These are phyloP conservation scores for Brassica nigra DNA, from an alignment of 345 rosid genomes.

Conservation along the genomic window DNA sequence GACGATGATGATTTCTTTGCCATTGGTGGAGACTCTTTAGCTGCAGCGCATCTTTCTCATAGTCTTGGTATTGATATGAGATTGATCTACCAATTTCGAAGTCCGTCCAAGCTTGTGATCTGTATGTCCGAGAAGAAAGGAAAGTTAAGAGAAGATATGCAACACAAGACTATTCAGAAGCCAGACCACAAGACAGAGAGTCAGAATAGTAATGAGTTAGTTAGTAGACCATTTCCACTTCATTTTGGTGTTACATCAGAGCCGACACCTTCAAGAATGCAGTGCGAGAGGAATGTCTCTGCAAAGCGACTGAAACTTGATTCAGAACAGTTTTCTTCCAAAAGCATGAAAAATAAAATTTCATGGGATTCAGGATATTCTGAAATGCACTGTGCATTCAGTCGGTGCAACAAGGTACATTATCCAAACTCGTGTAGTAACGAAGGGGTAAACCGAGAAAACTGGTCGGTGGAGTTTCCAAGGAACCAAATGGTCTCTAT, in stretches of 20 bases:
- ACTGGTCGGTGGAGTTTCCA: conserved; percentile 48
- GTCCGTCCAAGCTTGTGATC: conserved; percentile 64
- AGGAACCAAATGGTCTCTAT: conserved; percentile 49
- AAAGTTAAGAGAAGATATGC: conserved; percentile 33
- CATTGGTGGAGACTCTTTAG: conserved; percentile 85
- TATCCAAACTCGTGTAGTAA: conserved; percentile 37
- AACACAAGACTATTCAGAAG: conserved; percentile 31
- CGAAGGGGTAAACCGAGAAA: conserved; percentile 29
- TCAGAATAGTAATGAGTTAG: conserved; percentile 30
- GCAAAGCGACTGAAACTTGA: conserved; percentile 60
- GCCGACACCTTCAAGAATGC: conserved; percentile 28
- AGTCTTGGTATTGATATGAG: conserved; percentile 80
- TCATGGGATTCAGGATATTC: conserved; percentile 50
- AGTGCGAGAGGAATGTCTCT: conserved; percentile 25
- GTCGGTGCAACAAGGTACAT: conserved; percentile 76
- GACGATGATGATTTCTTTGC: conserved; percentile 77
- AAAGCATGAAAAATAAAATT: conserved; percentile 30
- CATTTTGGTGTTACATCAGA: conserved; percentile 32
- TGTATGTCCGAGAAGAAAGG: conserved; percentile 52
- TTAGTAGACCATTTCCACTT: conserved; percentile 35
- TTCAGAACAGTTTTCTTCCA: conserved; percentile 30
- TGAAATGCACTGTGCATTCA: conserved; percentile 57
- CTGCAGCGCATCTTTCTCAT: conserved; percentile 87
- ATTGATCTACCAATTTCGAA: conserved; percentile 68
- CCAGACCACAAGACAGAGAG: conserved; percentile 40